phyloP scores from a whole-genome alignment of 371 early-diverging fungal genomes.

The Mortierella sp. region DNA sequence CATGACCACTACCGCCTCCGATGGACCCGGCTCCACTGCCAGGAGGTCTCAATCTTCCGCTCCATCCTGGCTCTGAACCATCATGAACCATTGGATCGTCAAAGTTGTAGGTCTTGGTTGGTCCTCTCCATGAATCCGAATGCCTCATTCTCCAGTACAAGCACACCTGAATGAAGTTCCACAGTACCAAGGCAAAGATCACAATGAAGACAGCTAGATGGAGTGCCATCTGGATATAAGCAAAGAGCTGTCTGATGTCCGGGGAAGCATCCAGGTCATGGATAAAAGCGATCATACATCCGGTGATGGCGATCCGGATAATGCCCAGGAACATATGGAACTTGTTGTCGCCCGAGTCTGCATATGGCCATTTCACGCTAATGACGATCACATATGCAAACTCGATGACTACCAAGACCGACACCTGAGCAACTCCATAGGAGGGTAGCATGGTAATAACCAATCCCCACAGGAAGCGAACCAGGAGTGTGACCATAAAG shows the following conservation, averaged over 20 bases:
- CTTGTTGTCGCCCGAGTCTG: conserved; percentile 48
- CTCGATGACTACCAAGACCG: conserved; percentile 39
- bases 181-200: conserved; percentile 43
- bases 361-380: conserved; percentile 48
- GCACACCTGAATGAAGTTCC: conserved; percentile 45
- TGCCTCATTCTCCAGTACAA: conserved; percentile 39
- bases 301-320: conserved; percentile 27
- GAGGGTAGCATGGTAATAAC: conserved; percentile 42
- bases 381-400: conserved; percentile 47
- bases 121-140: conserved; percentile 22
- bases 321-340: conserved; percentile 33
- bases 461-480: conserved; percentile 48
- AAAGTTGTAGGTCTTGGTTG: conserved; percentile 10
- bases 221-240: conserved; percentile 43
- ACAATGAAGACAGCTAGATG: conserved; percentile 40
- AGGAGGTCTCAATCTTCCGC: too few species aligned
- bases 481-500: conserved; percentile 56
- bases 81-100: conserved; percentile 6
- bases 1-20: conserved; percentile 14
- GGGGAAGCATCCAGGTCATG: conserved; percentile 13
- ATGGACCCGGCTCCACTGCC: too few species aligned
- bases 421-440: conserved; percentile 42
- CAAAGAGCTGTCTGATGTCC: conserved; percentile 34
- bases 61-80: conserved; percentile 30
- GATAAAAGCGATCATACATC: conserved; percentile 40